Evolutionary conservation across 768 basidiomycete species (phyloP).

Genomic region (Amanita inopinata): DNA sequence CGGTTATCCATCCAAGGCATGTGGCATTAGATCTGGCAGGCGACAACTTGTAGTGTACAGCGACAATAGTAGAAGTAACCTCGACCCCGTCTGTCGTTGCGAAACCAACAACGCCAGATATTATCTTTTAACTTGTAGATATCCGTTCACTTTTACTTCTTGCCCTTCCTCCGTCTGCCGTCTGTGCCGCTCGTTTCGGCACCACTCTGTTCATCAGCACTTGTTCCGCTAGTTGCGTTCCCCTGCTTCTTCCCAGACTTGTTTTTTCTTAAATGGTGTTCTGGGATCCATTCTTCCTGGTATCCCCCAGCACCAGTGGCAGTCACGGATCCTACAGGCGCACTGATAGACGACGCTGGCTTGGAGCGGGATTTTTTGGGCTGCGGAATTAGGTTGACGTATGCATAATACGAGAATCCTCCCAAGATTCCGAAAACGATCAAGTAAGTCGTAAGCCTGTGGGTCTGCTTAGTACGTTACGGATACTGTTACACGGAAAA

Average conservation of each 20-base stretch:
- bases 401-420: constrained; percentile 55
- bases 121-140: too few relatives aligned
- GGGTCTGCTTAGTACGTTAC: not conserved
- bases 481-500: constrained; percentile 1
- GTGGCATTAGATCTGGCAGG: too few relatives aligned
- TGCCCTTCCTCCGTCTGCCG: constrained; percentile 46
- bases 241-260: constrained; percentile 42
- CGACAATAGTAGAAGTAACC: too few relatives aligned
- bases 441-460: constrained; percentile 58
- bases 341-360: constrained; percentile 32
- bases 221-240: constrained; percentile 33
- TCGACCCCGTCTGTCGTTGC: too few relatives aligned
- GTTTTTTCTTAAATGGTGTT: constrained; percentile 68
- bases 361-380: constrained; percentile 46
- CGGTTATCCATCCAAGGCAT: too few relatives aligned
- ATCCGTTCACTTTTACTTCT: constrained; percentile 23
- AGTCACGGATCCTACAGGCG: constrained; percentile 48
- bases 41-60: too few relatives aligned
- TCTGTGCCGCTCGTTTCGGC: constrained; percentile 58
- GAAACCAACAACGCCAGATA: too few relatives aligned
- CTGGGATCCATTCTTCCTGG: constrained; percentile 90
- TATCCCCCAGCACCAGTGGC: constrained; percentile 64
- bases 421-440: constrained; percentile 57
- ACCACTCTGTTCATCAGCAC: constrained; percentile 60
- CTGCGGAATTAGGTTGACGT: constrained; percentile 54